phyloP scores from a whole-genome alignment of 2,329 filamentous ascomycete genomes.

The Mycogone perniciosa region DNA sequence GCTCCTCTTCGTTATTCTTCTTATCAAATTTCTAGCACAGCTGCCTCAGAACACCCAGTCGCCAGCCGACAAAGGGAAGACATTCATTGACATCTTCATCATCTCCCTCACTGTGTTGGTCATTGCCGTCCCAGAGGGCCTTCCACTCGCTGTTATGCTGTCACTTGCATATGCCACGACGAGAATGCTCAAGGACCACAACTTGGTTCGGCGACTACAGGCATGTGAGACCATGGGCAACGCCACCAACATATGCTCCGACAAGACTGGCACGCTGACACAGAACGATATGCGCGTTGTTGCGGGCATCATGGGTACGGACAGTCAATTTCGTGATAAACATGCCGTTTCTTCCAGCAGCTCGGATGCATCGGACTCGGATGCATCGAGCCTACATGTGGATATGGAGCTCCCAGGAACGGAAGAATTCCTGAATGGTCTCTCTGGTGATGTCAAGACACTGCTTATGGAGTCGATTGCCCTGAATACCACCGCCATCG shows the following conservation, averaged over 20 bases:
- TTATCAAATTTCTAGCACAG: constrained; percentile 67
- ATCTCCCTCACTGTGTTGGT: constrained; percentile 61
- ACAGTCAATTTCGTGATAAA: too few species aligned
- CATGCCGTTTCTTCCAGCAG: too few species aligned
- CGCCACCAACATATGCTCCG: constrained; percentile 69
- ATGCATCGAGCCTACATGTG: constrained; percentile 13
- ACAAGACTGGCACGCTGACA: constrained; percentile 39
- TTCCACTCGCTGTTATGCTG: constrained; percentile 61
- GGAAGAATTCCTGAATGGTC: constrained; percentile 20
- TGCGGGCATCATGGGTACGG: neutral
- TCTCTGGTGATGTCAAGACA: too few species aligned
- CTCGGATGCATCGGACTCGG: constrained; percentile 11
- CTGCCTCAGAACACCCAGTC: constrained; percentile 45
- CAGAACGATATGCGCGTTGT: constrained; percentile 24
- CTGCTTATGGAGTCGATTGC: constrained; percentile 24
- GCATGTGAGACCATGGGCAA: constrained; percentile 71
- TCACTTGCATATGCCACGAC: constrained; percentile 64
- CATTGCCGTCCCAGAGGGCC: constrained; percentile 60
- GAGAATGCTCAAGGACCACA: constrained; percentile 64
- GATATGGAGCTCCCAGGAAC: constrained; percentile 29
- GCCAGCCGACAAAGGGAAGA: constrained; percentile 49
- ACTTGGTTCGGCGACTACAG: constrained; percentile 59
- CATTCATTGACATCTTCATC: constrained; percentile 61
- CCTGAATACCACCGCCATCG: constrained; percentile 52
- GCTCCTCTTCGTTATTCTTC: constrained; percentile 67